phyloP scores from a whole-genome alignment of 768 basidiomycete species.

The Pulveroboletus sp. region DNA sequence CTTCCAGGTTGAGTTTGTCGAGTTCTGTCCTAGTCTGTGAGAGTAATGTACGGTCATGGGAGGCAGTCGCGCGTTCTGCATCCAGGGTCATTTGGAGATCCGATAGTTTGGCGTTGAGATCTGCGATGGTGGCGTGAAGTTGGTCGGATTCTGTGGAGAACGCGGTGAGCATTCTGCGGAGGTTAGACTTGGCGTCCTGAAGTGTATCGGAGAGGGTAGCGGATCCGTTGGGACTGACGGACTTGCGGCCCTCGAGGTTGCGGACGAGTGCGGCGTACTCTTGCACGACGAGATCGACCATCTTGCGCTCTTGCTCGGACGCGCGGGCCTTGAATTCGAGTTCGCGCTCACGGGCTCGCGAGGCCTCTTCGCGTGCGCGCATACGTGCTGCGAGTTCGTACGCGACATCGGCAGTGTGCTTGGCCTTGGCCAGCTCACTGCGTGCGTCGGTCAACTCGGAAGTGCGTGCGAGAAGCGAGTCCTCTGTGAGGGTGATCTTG shows the following conservation, averaged over 20 bases:
- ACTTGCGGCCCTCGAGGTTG: slow-evolving; percentile 48
- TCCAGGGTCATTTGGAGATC: slow-evolving; percentile 40
- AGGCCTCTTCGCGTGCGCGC: slow-evolving; percentile 53
- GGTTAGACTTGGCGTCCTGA: slow-evolving; percentile 43
- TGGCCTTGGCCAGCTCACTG: slow-evolving; percentile 43
- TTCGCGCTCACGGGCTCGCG: slow-evolving; percentile 44
- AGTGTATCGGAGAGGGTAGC: slow-evolving; percentile 36
- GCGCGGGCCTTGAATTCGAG: slow-evolving; percentile 43
- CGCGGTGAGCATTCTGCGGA: slow-evolving; percentile 47
- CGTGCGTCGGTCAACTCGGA: slow-evolving; percentile 42
- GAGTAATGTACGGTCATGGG: slow-evolving; percentile 43
- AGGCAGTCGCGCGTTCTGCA: slow-evolving; percentile 41
- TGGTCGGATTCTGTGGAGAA: slow-evolving; percentile 46
- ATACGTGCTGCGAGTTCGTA: slow-evolving; percentile 52
- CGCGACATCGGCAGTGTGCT: slow-evolving; percentile 44
- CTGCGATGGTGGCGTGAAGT: slow-evolving; percentile 41
- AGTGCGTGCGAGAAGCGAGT: slow-evolving; percentile 45
- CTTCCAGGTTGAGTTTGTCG: slow-evolving; percentile 55
- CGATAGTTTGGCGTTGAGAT: slow-evolving; percentile 44
- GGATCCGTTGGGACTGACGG: slow-evolving; percentile 17
- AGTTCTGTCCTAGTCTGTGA: slow-evolving; percentile 47
- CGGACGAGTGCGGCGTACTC: slow-evolving; percentile 78
- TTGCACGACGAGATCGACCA: slow-evolving; percentile 59
- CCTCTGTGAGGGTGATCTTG: slow-evolving; percentile 62
- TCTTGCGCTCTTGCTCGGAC: slow-evolving; percentile 54